Evolutionary conservation across 352 stramenopile species (phyloP), one percentile per base, ranked within the genome.

Genomic region (Blastocystis sp.): DNA sequence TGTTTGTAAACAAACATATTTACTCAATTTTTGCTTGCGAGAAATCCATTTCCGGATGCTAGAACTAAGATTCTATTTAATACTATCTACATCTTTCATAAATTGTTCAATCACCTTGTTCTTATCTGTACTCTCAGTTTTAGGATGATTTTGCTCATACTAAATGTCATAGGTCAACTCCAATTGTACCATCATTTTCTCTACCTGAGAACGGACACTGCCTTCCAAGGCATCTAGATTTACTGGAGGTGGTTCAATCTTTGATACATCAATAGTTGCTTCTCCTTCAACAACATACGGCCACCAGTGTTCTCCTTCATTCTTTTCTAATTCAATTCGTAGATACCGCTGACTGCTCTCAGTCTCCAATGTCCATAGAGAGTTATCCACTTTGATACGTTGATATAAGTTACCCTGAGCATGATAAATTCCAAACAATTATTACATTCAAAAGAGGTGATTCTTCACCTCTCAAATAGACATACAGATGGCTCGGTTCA

Each of bases 131-230:
- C 19, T 33, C 13, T 62, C 19, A 7, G 3, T n/a, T 13, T 62
- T 62, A n/a, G 40, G 40, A 48, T 62, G 56, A 33, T 62, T 62
- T 13, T 62, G 56, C 13, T 62, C 56, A 13, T 62, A 62, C 56
- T 62, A 62, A 3, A 33, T 17, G 3, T 33, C 19, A 62, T 7
- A 13, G 40, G 40, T 48, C 3, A n/a, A 62, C 56, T 3, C 51
- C 56, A 62, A 33, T 62, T 33, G 13, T 33, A 84, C 73, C 73
- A 84, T 84, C 73, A 84, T 84, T 44, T 84, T 84, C 48, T 84
- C 73, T 6, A 69, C 73, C 27, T 84, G 73, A 44, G 73, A 48
- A 1, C 73, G 73, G 17, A 84, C 22, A 42, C 53, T 60, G 2
- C 42, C 73, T 7, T 84, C 53, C 13, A 84, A 37, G 4, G 42